Percentiles rank a stretch among this genome's conserved stretches.
phyloP scores from a whole-genome alignment of 1,284 basidiomycete genomes.

The Cutaneotrichosporon sp. region DNA sequence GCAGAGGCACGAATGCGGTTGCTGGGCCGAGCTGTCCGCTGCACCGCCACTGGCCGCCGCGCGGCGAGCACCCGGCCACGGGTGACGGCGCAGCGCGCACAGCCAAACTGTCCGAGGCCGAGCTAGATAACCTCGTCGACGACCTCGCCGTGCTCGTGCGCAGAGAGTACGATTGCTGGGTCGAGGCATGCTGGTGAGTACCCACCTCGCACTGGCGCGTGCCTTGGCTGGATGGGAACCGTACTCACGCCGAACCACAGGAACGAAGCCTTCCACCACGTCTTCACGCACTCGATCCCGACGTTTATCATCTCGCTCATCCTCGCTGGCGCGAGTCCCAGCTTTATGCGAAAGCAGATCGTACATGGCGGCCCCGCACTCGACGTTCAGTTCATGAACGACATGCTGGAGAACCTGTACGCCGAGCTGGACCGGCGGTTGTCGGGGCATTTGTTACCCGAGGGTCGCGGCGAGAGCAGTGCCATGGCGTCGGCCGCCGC shows the following conservation, averaged over 20 bases:
- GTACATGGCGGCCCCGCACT: slow-evolving; percentile 45
- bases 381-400: slow-evolving; percentile 40
- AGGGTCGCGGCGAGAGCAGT: slow-evolving; percentile 13
- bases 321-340: slow-evolving; percentile 38
- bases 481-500: slow-evolving; percentile 14
- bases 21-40: slow-evolving; percentile 23
- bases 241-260: slow-evolving; percentile 18
- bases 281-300: slow-evolving; percentile 44
- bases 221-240: too few species aligned
- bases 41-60: slow-evolving; percentile 29
- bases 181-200: slow-evolving; percentile 49
- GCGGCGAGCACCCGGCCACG: slow-evolving; percentile 24
- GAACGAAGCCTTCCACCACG: slow-evolving; percentile 48
- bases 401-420: slow-evolving; percentile 43
- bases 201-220: too few species aligned
- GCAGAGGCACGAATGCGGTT: slow-evolving; percentile 1
- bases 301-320: slow-evolving; percentile 46
- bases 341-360: slow-evolving; percentile 42
- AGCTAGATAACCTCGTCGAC: slow-evolving; percentile 39
- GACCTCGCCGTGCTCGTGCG: slow-evolving; percentile 43
- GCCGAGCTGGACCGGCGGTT: slow-evolving; percentile 42
- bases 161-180: slow-evolving; percentile 47
- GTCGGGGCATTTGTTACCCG: slow-evolving; percentile 21
- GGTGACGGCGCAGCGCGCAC: slow-evolving; percentile 21
- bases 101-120: slow-evolving; percentile 31